These are phyloP conservation scores for Sarocladium oryzae DNA, from an alignment of 2,329 filamentous ascomycete species.

Conservation along the genomic window DNA sequence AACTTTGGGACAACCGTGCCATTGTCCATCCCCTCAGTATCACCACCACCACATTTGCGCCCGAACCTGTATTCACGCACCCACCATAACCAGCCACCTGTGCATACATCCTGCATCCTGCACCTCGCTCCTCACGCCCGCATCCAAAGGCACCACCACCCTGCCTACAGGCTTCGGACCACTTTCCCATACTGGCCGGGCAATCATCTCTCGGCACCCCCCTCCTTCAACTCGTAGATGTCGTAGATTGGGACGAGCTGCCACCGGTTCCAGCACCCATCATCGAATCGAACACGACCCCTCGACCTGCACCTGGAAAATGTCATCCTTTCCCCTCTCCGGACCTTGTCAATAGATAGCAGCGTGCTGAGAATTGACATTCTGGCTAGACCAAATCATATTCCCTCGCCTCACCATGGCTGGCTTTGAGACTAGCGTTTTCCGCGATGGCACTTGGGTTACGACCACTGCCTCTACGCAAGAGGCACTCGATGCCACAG, in stretches of 20 bases:
- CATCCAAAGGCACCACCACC: neutral
- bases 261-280: neutral
- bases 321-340: neutral
- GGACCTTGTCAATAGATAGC: neutral
- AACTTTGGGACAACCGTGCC: no score
- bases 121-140: neutral
- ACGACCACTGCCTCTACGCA: conserved; percentile 37
- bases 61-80: neutral
- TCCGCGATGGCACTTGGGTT: conserved; percentile 51
- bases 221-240: no score
- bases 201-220: neutral
- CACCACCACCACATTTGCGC: neutral
- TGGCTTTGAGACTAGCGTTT: conserved; percentile 45
- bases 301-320: neutral
- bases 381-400: neutral
- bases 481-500: conserved; percentile 1
- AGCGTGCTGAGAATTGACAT: neutral
- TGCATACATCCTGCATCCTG: neutral
- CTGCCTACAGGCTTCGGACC: neutral
- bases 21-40: no score
- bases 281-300: neutral
- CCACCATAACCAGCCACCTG: neutral
- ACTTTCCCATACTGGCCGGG: neutral
- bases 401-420: conserved; percentile 25
- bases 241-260: no score